Conservation (phyloP, 495 filamentous ascomycete species). For the Tetracladium setigerum region DNA sequence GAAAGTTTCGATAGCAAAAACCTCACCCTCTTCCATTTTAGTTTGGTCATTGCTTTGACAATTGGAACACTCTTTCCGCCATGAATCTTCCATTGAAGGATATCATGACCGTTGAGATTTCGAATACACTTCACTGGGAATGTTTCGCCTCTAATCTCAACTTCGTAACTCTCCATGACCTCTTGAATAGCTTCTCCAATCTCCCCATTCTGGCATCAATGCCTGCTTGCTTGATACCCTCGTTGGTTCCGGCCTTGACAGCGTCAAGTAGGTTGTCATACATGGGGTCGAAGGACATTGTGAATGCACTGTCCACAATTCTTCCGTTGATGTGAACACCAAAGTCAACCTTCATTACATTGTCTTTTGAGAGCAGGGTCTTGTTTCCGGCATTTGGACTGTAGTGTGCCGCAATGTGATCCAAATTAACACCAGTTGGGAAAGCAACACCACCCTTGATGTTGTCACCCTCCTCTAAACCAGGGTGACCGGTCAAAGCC, state of each 20-base stretch:
- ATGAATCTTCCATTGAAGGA: slow-evolving; percentile 80
- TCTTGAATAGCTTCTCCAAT: slow-evolving; percentile 77
- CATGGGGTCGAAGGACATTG: slow-evolving; percentile 75
- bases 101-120: slow-evolving; percentile 86
- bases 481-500: slow-evolving; percentile 72
- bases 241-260: slow-evolving; percentile 81
- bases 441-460: slow-evolving; percentile 81
- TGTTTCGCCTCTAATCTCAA: slow-evolving; percentile 67
- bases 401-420: slow-evolving; percentile 85
- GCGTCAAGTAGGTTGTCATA: slow-evolving; percentile 79
- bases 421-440: slow-evolving; percentile 78
- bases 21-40: slow-evolving; percentile 92
- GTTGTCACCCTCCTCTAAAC: slow-evolving; percentile 71
- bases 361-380: slow-evolving; percentile 66
- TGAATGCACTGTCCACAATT: slow-evolving; percentile 92
- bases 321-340: slow-evolving; percentile 85
- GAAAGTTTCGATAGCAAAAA: slow-evolving; percentile 91
- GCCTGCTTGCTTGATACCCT: slow-evolving; percentile 75
- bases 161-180: slow-evolving; percentile 84
- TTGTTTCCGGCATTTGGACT: slow-evolving; percentile 90
- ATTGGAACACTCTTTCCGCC: slow-evolving; percentile 86
- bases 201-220: slow-evolving; percentile 75
- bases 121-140: slow-evolving; percentile 79
- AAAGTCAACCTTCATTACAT: slow-evolving; percentile 93
- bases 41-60: slow-evolving; percentile 72